phyloP scores from a whole-genome alignment of 352 stramenopile genomes.

The Globisporangium canariense region DNA sequence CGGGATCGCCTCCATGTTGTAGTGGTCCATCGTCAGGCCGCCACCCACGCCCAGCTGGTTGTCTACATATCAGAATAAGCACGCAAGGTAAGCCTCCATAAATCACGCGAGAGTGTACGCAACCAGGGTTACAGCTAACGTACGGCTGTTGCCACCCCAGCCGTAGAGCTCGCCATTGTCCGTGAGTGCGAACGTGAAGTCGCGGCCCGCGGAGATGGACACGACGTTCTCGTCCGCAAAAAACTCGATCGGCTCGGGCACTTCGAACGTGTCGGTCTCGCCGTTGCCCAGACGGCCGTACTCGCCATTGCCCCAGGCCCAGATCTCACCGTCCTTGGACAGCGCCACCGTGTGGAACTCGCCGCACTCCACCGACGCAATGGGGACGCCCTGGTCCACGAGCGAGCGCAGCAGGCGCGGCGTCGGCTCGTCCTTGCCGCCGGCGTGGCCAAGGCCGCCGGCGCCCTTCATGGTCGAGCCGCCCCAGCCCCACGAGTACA shows the following conservation, averaged over 20 bases:
- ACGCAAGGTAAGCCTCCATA: neutral
- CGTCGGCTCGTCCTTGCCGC: slow-evolving; percentile 68
- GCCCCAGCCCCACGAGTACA: slow-evolving; percentile 91
- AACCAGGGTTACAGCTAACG: slow-evolving; percentile 20
- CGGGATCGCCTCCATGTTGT: slow-evolving; percentile 93
- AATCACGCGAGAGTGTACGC: neutral
- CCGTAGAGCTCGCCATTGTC: slow-evolving; percentile 84
- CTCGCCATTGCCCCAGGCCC: slow-evolving; percentile 90
- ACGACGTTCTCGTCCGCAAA: slow-evolving; percentile 72
- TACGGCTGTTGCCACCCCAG: slow-evolving; percentile 92
- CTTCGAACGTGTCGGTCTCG: slow-evolving; percentile 75
- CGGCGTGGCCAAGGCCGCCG: slow-evolving; percentile 68
- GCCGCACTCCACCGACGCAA: slow-evolving; percentile 68
- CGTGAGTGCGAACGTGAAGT: slow-evolving; percentile 88
- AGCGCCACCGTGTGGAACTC: slow-evolving; percentile 90
- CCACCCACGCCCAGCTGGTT: slow-evolving; percentile 89
- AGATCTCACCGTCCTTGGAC: slow-evolving; percentile 87
- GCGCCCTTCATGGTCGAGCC: slow-evolving; percentile 81
- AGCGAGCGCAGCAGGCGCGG: slow-evolving; percentile 65
- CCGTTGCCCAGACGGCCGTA: slow-evolving; percentile 91
- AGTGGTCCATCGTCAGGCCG: slow-evolving; percentile 90
- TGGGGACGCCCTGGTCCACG: slow-evolving; percentile 79
- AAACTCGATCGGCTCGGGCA: slow-evolving; percentile 83
- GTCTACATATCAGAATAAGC: slow-evolving; percentile 32
- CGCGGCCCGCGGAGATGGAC: slow-evolving; percentile 75